Conservation (phyloP, 139 green algal species). For the Diplosphaera chodatii region DNA sequence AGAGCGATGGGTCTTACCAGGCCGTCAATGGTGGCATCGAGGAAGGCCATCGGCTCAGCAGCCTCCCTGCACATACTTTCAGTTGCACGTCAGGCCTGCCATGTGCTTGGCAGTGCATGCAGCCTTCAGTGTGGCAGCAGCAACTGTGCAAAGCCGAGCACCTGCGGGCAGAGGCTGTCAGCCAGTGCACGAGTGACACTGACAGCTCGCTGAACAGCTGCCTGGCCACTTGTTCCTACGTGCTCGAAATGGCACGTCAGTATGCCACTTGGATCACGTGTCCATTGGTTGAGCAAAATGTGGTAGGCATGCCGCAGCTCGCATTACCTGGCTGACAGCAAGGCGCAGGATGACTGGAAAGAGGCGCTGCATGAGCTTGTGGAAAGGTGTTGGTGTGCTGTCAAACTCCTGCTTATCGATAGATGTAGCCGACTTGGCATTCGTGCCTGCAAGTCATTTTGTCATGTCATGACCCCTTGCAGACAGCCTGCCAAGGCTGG, state of each 20-base stretch:
- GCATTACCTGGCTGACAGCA: not conserved
- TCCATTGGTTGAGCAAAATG: no score
- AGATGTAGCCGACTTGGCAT: not conserved
- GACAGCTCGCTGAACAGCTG: constrained; percentile 18
- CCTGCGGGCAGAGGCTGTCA: constrained; percentile 12
- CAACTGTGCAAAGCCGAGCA: not conserved
- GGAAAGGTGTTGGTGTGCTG: constrained; percentile 1
- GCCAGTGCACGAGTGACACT: constrained; percentile 18
- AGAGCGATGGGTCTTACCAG: not conserved
- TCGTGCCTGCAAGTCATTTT: not conserved
- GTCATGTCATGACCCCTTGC: no score
- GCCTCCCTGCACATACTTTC: constrained; percentile 19
- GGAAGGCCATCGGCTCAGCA: constrained; percentile 16
- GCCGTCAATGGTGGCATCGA: constrained; percentile 17
- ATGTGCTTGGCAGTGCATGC: no score
- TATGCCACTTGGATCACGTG: no score
- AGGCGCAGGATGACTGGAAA: constrained; percentile 14
- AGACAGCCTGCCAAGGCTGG: no score
- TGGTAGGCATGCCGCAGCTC: no score
- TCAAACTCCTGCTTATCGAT: not conserved
- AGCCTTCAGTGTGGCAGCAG: no score
- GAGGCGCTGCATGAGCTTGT: constrained; percentile 9
- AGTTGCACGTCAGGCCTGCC: no score
- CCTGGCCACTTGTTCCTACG: constrained; percentile 5
- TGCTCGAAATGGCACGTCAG: no score